These are phyloP conservation scores for Salvia miltiorrhiza DNA, from an alignment of 257 asterid species.

Conservation along the genomic window DNA sequence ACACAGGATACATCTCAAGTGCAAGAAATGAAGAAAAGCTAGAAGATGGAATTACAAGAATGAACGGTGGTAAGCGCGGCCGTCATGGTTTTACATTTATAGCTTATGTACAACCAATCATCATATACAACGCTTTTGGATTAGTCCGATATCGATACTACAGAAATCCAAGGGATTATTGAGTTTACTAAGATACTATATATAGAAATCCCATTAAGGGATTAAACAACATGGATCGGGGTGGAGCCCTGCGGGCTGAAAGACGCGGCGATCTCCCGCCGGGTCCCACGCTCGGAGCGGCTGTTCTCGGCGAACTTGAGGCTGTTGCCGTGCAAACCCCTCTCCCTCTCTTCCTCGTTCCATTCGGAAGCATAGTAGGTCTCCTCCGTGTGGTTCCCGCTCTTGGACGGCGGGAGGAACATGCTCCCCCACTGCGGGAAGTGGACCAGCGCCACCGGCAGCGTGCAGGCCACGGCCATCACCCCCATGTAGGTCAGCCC, in stretches of 20 bases:
- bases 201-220: no score
- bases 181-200: no score
- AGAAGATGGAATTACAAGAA: not conserved
- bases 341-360: slow-evolving; percentile 34
- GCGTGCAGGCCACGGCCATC: slow-evolving; percentile 35
- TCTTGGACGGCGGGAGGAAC: slow-evolving; percentile 35
- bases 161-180: not conserved
- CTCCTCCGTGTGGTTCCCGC: slow-evolving; percentile 24
- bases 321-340: slow-evolving; percentile 46
- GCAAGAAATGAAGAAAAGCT: no score
- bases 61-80: not conserved
- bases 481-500: slow-evolving; percentile 46
- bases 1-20: no score
- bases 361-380: slow-evolving; percentile 40
- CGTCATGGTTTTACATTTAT: not conserved
- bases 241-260: slow-evolving; percentile 25
- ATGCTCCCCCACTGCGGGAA: slow-evolving; percentile 57
- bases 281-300: slow-evolving; percentile 47
- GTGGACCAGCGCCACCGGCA: slow-evolving; percentile 43
- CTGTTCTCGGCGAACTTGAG: slow-evolving; percentile 64
- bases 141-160: not conserved
- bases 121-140: not conserved
- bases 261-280: slow-evolving; percentile 4
- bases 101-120: not conserved
- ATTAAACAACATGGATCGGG: not conserved